Evolutionary conservation across 495 filamentous ascomycete species (phyloP), one percentile per base, ranked within the genome.

Genomic region (Pyronema domesticum): DNA sequence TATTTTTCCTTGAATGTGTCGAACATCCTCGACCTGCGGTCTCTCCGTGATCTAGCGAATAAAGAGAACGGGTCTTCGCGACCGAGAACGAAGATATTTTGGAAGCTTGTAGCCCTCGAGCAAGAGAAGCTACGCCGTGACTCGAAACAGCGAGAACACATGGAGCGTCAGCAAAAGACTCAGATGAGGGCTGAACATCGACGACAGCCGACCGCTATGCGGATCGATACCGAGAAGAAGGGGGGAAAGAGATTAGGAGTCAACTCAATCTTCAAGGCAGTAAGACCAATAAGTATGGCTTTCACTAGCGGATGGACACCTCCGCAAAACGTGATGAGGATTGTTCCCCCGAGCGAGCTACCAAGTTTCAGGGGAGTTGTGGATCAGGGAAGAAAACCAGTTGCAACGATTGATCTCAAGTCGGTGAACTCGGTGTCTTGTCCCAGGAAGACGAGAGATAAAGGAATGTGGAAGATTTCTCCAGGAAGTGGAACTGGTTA

Each of bases 51-150:
- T 37, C 45, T 57, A 37, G 64, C 65, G 30, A 58, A 30, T 33
- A 58, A 57, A 46, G 65, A 67, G 54, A 67, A 67, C 19, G 54
- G 60, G n/a, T 49, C 52, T 17, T 50, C 54, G 14, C 56, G 54
- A 44, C 55, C 65, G 13, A 54, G 57, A 49, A 44, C 60, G 23
- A 67, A 67, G 48, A 51, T 67, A 19, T 67, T 67, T 44, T 62
- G 59, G 54, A 58, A 56, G 17, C 56, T 67, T 14, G 19, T 67
- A 3, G 56, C 62, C 39, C 62, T 60, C n/a, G 65, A 67, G 44
- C 65, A 67, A 46, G 65, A 67, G 54, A 67, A 67, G 19, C 43
- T 67, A 46, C 52, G 65, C 9, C 58, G 65, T 40, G 65, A 67
- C 48, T 51, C 61, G 15, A 65, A 64, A 18, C 65, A 67, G 34